These are phyloP conservation scores for Ophiostoma angusticollis DNA, from an alignment of 2,329 filamentous ascomycete species.

Conservation along the genomic window DNA sequence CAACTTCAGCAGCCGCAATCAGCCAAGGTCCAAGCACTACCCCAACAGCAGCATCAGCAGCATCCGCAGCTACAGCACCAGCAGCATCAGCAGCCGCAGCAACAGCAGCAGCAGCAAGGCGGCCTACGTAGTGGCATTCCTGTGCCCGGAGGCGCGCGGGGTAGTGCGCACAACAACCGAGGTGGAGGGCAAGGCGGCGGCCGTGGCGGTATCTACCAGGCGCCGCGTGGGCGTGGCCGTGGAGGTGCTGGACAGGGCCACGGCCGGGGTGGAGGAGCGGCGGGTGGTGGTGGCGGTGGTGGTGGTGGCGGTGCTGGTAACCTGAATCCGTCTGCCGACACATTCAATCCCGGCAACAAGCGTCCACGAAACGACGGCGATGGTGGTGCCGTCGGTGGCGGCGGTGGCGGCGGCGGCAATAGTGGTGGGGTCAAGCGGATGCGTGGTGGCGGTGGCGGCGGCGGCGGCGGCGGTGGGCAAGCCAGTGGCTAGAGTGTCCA, in stretches of 20 bases:
- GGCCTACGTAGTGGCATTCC: slow-evolving; percentile 13
- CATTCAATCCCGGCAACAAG: slow-evolving; percentile 43
- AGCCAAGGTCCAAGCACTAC: slow-evolving; percentile 2
- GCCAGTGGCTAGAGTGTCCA: too few species aligned
- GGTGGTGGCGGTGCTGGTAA: slow-evolving; percentile 25
- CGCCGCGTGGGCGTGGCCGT: slow-evolving; percentile 16
- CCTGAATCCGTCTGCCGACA: slow-evolving; percentile 38
- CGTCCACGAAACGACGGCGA: slow-evolving; percentile 38
- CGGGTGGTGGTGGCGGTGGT: slow-evolving; percentile 25
- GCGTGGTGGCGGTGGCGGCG: slow-evolving; percentile 21
- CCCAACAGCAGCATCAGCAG: not conserved
- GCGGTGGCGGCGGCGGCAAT: slow-evolving; percentile 19
- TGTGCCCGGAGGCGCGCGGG: slow-evolving; percentile 14
- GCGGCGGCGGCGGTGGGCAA: slow-evolving; percentile 1
- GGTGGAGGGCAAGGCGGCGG: slow-evolving; percentile 12
- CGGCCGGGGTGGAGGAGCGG: slow-evolving; percentile 15
- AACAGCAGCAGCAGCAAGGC: slow-evolving; percentile 8
- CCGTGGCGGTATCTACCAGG: slow-evolving; percentile 18
- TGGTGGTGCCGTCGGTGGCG: slow-evolving; percentile 16
- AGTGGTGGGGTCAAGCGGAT: slow-evolving; percentile 24
- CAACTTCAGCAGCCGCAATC: slow-evolving; percentile 4
- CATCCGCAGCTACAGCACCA: slow-evolving; percentile 9
- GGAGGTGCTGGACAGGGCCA: slow-evolving; percentile 14
- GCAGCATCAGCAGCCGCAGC: slow-evolving; percentile 10
- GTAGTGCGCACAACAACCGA: slow-evolving; percentile 10